phyloP scores from a whole-genome alignment of 371 early-diverging fungal species.

The Rhizopus sp. region DNA sequence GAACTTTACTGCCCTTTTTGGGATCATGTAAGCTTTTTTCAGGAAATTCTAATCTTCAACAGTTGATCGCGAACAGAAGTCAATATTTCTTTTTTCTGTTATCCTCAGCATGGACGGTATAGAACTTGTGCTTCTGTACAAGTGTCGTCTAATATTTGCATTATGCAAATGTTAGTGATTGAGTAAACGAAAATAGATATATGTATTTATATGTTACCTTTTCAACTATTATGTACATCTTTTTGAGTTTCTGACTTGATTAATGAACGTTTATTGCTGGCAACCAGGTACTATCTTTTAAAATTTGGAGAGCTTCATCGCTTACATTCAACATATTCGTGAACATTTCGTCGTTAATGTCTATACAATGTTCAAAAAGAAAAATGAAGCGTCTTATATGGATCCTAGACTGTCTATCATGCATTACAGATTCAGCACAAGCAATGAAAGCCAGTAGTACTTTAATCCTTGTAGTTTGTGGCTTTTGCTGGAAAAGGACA shows the following conservation, averaged over 20 bases:
- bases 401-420: no score
- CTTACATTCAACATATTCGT: no score
- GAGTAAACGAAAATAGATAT: neutral
- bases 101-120: neutral
- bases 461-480: no score
- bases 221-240: neutral
- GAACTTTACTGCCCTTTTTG: neutral
- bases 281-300: no score
- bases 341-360: no score
- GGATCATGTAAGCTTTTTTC: no score
- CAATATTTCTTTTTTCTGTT: neutral
- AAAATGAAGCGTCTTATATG: no score
- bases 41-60: neutral
- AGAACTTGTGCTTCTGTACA: neutral
- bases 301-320: no score
- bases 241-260: neutral
- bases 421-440: no score
- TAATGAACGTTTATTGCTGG: neutral
- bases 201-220: neutral
- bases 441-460: no score
- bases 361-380: no score
- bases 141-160: neutral
- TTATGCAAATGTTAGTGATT: neutral
- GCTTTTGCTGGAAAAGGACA: no score
- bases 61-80: neutral